These are phyloP conservation scores for Cladosporium sp. DNA, from an alignment of 2,329 filamentous ascomycete genomes.

Conservation along the genomic window DNA sequence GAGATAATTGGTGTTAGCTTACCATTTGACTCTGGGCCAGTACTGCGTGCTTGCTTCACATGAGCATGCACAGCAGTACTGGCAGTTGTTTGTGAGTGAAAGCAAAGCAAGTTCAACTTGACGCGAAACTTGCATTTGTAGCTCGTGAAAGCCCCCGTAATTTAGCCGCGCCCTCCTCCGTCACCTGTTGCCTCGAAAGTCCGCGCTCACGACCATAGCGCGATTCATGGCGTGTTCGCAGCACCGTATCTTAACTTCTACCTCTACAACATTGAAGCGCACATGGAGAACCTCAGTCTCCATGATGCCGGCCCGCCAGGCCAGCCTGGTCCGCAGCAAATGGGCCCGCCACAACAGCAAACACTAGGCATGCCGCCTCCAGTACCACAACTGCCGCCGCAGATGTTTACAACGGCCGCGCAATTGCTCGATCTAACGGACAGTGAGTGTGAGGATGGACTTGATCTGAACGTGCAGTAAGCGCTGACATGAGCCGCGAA, in stretches of 20 bases:
- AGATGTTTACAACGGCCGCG: slow-evolving; percentile 98
- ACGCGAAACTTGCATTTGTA: slow-evolving; percentile 4
- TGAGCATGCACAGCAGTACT: slow-evolving; percentile 3
- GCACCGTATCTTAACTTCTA: slow-evolving; percentile 4
- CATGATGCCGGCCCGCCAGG: slow-evolving; percentile 33
- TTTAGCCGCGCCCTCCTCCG: slow-evolving; percentile 5
- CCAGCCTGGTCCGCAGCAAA: slow-evolving; percentile 21
- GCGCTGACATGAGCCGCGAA: slow-evolving; percentile 19
- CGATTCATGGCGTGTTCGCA: slow-evolving; percentile 18
- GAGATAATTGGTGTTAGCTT: neutral
- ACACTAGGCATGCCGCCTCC: slow-evolving; percentile 34
- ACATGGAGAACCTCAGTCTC: slow-evolving; percentile 38
- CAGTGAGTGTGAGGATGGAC: slow-evolving; percentile 62
- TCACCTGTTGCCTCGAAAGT: slow-evolving; percentile 5
- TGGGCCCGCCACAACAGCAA: neutral
- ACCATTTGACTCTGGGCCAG: slow-evolving; percentile 2
- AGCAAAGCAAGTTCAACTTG: neutral
- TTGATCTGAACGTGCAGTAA: neutral
- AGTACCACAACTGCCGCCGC: slow-evolving; percentile 72
- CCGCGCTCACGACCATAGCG: slow-evolving; percentile 10
- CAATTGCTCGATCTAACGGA: slow-evolving; percentile 95
- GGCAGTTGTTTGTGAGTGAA: slow-evolving; percentile 1
- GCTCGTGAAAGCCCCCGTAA: neutral
- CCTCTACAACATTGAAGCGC: slow-evolving; percentile 6
- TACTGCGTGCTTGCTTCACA: neutral